A percentile compares a stretch with the other conserved stretches of the same genome.
phyloP scores from a whole-genome alignment of 176 grass and related monocot species.

The Carex littledalei region DNA sequence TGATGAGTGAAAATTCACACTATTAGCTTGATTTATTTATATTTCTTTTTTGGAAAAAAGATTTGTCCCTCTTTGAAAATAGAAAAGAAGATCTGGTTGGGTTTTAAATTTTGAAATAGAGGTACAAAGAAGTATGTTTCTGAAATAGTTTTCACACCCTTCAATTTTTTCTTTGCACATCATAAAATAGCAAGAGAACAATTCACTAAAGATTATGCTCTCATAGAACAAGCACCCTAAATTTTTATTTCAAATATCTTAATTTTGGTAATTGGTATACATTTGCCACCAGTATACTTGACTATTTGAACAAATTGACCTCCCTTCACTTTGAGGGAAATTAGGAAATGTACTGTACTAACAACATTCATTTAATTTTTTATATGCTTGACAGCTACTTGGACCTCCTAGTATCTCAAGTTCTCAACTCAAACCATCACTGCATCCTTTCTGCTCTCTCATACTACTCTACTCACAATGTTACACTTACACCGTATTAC shows the following conservation, averaged over 20 bases:
- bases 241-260: background rate
- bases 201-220: too few relatives aligned
- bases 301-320: constrained; percentile 38
- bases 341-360: constrained; percentile 35
- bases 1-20: constrained; percentile 14
- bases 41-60: background rate
- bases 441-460: background rate
- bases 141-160: background rate
- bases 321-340: constrained; percentile 47
- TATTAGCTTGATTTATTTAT: constrained; percentile 12
- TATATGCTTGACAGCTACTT: constrained; percentile 2
- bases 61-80: background rate
- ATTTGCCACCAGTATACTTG: background rate
- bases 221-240: background rate
- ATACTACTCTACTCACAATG: background rate
- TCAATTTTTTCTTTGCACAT: background rate
- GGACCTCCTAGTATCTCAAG: background rate
- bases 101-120: constrained; percentile 3
- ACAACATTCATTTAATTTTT: constrained; percentile 6
- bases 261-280: background rate
- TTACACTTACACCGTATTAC: background rate
- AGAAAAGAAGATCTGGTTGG: background rate
- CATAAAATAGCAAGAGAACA: too few relatives aligned
- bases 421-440: constrained; percentile 11
- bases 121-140: constrained; percentile 5